Evolutionary conservation across 2,329 filamentous ascomycete genomes (phyloP), one percentile per base, ranked within the genome.

Genomic region (Xylaria sp.): DNA sequence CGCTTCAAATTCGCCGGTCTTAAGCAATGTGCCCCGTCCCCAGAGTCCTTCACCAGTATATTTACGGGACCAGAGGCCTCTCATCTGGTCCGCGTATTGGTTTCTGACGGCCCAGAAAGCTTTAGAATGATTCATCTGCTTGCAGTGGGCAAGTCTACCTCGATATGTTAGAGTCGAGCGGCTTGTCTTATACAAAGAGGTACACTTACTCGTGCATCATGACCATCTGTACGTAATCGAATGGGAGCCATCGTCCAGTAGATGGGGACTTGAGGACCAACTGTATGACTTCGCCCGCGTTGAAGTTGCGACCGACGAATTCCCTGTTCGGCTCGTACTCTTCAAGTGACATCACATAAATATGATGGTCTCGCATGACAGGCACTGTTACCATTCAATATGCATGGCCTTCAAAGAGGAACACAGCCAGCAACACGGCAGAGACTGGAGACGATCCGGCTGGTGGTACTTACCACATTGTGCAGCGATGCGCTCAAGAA

Each of bases 301-400:
- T 97, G 85, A 97, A 97, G 78, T 97, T 97, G 65, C 94, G 91
- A 2, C 94, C 94, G 50, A 93, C 90, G 76, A 97, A 97, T 79
- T 97, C 93, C 51, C 83, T 83, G 75, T 97, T 97, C 1, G 91
- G 89, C 65, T 91, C 89, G 77, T 93, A 94, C 78, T 97, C 94
- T 79, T 97, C 94, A 0, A 97, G 85, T 1, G 90, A 87, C 78
- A 87, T 90, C 60, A 93, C 87, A 34, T 86, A 87, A 28, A 93
- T 83, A 76, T 88, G 82, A 72, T 92, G 82, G 51, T 88, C 85
- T 74, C 86, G 88, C 90, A 92, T 93, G 57, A 93, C 84, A 1
- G 93, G 93, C 28, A 87, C 87, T 88, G 65, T 2, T 7, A 12
- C 3, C 1, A n/a, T 63, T 69, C 48, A 72, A 39, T 41, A 58